phyloP scores from a whole-genome alignment of 768 basidiomycete species.

The Flagelloscypha sp. region DNA sequence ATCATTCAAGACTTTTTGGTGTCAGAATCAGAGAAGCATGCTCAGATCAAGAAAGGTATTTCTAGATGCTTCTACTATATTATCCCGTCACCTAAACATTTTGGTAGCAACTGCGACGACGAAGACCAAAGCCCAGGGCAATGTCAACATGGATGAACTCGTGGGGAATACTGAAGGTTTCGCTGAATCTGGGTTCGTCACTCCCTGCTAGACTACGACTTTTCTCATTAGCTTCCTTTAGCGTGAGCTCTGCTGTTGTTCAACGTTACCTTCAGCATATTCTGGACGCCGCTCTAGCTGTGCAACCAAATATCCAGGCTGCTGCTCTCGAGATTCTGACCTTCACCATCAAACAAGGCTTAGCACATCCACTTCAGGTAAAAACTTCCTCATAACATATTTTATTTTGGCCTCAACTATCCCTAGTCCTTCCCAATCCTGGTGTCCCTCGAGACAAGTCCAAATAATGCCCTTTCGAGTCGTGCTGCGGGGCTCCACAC shows the following conservation, averaged over 20 bases:
- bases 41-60: conserved; percentile 60
- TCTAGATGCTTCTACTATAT: neutral
- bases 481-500: conserved; percentile 77
- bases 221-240: conserved; percentile 21
- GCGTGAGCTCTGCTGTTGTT: conserved; percentile 89
- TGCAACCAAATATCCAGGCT: conserved; percentile 60
- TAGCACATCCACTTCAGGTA: conserved; percentile 90
- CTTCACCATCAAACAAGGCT: conserved; percentile 90
- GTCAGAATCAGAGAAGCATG: conserved; percentile 74
- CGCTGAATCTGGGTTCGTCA: conserved; percentile 86
- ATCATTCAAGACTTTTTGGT: conserved; percentile 90
- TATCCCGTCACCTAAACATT: neutral
- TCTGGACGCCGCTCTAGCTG: conserved; percentile 70
- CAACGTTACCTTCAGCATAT: conserved; percentile 87
- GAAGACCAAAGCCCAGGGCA: conserved; percentile 28
- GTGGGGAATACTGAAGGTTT: conserved; percentile 94
- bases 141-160: conserved; percentile 86
- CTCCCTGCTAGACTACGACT: neutral
- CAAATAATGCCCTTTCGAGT: conserved; percentile 47
- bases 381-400: conserved; percentile 2
- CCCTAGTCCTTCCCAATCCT: conserved; percentile 82
- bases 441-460: conserved; percentile 87
- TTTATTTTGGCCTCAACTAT: conserved; percentile 1
- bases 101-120: conserved; percentile 33
- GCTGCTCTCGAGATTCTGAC: conserved; percentile 85